These are phyloP conservation scores for Laetiporus sulphureus DNA, from an alignment of 1,284 basidiomycete genomes.

Conservation along the genomic window DNA sequence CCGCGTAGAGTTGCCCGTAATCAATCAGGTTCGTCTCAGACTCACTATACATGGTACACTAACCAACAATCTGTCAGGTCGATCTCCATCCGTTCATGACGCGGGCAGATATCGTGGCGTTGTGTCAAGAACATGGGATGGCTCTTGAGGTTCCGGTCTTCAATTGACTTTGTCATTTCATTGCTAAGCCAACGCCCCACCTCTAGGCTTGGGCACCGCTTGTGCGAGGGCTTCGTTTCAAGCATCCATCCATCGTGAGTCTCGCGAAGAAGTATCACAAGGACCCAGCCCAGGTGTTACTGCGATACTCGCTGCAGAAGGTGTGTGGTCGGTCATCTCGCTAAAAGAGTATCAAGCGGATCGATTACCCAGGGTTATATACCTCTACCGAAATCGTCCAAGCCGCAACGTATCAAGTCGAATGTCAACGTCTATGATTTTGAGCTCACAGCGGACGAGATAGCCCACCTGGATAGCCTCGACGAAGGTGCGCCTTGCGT, in stretches of 20 bases:
- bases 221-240: slow-evolving; percentile 44
- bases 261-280: slow-evolving; percentile 50
- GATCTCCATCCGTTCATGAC: slow-evolving; percentile 75
- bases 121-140: slow-evolving; percentile 54
- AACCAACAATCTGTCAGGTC: slow-evolving; percentile 29
- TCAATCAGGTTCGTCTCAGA: slow-evolving; percentile 54
- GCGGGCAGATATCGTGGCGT: slow-evolving; percentile 54
- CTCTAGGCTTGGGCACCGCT: slow-evolving; percentile 50
- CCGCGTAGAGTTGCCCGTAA: slow-evolving; percentile 44
- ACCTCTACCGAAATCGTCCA: slow-evolving; percentile 57
- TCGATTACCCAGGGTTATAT: slow-evolving; percentile 37
- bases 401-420: slow-evolving; percentile 43
- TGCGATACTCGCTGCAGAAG: slow-evolving; percentile 77
- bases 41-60: not conserved
- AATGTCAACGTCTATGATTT: slow-evolving; percentile 61
- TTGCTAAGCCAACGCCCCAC: not conserved
- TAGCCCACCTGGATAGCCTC: slow-evolving; percentile 43
- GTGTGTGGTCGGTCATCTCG: slow-evolving; percentile 31
- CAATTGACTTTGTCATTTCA: not conserved
- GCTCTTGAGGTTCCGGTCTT: slow-evolving; percentile 46
- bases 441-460: slow-evolving; percentile 42
- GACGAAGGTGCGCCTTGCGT: slow-evolving; percentile 38
- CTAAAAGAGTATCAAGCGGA: too few species aligned
- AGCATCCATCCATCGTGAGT: slow-evolving; percentile 36
- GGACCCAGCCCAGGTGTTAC: slow-evolving; percentile 59